Base-by-base conservation (phyloP, 208 protist genomes). In the Pavlovales sp. region DNA sequence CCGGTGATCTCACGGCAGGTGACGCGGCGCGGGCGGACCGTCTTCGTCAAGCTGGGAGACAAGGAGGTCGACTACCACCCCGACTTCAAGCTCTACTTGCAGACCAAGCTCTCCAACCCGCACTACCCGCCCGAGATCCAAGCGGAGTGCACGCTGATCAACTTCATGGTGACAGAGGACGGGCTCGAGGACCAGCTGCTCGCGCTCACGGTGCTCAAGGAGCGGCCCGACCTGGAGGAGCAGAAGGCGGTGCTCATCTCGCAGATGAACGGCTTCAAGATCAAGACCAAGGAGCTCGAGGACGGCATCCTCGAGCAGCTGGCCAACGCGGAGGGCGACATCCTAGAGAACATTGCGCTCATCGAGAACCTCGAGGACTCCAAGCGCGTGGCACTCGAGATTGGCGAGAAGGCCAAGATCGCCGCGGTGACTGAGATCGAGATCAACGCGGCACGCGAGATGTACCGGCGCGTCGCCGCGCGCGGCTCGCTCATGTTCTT, bases 101-200 rank as follows among this genome's bases (percentile, higher is more conserved):
- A 98, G 92, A 98, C 97, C 37, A 99, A 98, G 93, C 93, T 98
- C 32, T 94, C 96, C 47, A 98, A 98, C 90, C 97, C 97, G 10
- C 96, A 98, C 90, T 99, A 98, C 93, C 95, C 96, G 67, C 97
- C 97, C 38, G 97, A 99, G 93, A 96, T 98, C 85, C 97, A 98
- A 91, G 97, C 97, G 2, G 96, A 99, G 93, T 97, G 36, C 67
- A 99, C 97, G 11, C 93, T 99, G 36, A 98, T 99, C 91, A 99
- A 99, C 94, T 99, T 99, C 92, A 99, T 97, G 94, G 97, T 98
- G 79, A 98, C 97, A 22, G 96, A 97, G 90, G 96, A 96, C 40
- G 97, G 97, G 79, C 95, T 99, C 46, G 97, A 98, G 93, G 97
- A 99, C 90, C 97, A 99, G 95, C 94, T 99, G 80, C 94, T 99